Base-by-base conservation (phyloP, 768 basidiomycete genomes). In the Gyrodon lividus region DNA sequence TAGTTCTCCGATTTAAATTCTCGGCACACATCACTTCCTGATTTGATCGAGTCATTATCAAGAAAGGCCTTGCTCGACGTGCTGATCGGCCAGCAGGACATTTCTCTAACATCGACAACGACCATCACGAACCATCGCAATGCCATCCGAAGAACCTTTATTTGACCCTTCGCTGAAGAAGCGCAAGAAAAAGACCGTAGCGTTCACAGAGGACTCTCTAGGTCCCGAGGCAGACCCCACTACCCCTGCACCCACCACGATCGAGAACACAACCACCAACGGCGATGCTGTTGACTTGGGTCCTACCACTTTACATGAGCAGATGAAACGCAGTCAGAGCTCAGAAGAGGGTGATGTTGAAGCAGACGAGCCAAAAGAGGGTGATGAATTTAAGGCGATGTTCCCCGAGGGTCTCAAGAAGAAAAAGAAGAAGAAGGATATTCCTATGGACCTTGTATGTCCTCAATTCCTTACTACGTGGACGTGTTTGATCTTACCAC, bases 401-500 rank as follows among this genome's bases (percentile, higher is more conserved):
- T 92, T 92, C 64, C 69, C 67, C 14, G 89, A 86, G 3, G 91
- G 90, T 65, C 65, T 91, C 67, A 92, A 90, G 80, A 92, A 88
- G 80, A 92, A 92, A 71, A 92, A 92, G 75, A 93, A 92, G 77
- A 91, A 88, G 77, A 92, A 91, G 69, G 91, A 92, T 50, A 89
- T 92, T 52, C 89, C 89, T 5, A 78, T 90, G 67, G 88, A 91
- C 70, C 72, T 90, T 53, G 88, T 88, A 65, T 57, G 86, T 74
- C 23, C 2, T 41, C 13, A 3, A 5, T 16, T 40, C 9, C 13
- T 31, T n/a, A 13, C 42, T 24, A 4, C 39, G 6, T 2, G 12
- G 22, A 2, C 14, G 14, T 33, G 6, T 48, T 40, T 34, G 40
- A 51, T 54, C 49, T 46, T 38, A 43, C 35, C 9, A 43, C 9